Conservation (phyloP, 2,329 filamentous ascomycete genomes). For the Pseudopyricularia javanii region DNA sequence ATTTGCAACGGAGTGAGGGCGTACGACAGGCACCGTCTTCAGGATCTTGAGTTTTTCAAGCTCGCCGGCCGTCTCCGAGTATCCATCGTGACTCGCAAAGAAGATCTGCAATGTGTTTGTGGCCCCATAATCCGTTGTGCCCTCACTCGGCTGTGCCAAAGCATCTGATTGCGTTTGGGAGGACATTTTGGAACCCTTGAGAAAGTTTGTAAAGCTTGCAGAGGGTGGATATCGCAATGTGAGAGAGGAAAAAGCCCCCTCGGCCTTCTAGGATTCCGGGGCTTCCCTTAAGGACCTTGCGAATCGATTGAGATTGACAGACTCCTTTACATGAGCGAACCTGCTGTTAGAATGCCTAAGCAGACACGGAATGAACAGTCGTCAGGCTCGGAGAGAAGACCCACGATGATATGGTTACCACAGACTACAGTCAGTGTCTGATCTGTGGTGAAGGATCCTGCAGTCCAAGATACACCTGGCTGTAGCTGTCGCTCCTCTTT, state of each 20-base stretch:
- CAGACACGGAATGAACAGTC: background rate
- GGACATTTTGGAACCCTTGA: background rate
- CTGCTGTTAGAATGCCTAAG: background rate
- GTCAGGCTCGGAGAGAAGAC: background rate
- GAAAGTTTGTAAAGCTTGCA: background rate
- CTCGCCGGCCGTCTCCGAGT: background rate
- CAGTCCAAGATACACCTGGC: conserved; percentile 1
- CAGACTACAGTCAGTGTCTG: conserved; percentile 1
- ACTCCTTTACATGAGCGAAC: background rate
- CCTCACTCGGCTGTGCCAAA: background rate
- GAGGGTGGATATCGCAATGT: background rate
- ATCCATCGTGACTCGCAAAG: background rate
- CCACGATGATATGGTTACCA: conserved; percentile 1
- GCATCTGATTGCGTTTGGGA: background rate
- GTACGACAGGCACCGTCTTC: background rate
- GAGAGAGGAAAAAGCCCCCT: background rate
- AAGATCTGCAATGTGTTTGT: background rate
- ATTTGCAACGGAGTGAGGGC: background rate
- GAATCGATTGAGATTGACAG: background rate
- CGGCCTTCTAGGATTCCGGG: background rate
- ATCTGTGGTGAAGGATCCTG: background rate
- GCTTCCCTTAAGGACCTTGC: background rate
- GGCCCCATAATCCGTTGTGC: background rate
- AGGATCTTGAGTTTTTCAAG: conserved; percentile 1
- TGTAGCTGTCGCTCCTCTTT: background rate